These are phyloP conservation scores for Teratosphaeriaceae sp. DNA, from an alignment of 2,329 filamentous ascomycete species.

Conservation along the genomic window DNA sequence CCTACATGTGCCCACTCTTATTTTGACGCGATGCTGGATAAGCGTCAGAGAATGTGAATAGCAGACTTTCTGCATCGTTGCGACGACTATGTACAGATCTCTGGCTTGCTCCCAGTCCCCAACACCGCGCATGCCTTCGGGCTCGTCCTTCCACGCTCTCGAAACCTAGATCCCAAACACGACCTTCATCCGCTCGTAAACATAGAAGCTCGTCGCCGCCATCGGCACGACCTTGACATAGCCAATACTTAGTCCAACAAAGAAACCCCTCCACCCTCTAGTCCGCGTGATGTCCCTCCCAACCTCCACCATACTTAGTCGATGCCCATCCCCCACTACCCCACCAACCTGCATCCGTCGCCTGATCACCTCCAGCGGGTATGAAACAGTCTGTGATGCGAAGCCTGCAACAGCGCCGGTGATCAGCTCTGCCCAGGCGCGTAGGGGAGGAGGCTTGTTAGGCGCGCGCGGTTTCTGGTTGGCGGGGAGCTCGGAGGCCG, in stretches of 20 bases:
- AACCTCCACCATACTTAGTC: slow-evolving; percentile 73
- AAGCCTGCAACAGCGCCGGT: slow-evolving; percentile 82
- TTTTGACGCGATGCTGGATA: too few species aligned
- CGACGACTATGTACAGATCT: too few species aligned
- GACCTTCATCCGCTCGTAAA: slow-evolving; percentile 59
- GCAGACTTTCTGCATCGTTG: too few species aligned
- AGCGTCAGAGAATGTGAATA: too few species aligned
- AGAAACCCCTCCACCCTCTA: slow-evolving; percentile 74
- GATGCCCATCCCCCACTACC: slow-evolving; percentile 81
- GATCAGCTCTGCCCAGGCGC: slow-evolving; percentile 77
- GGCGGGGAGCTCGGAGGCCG: slow-evolving; percentile 44
- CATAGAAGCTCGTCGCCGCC: slow-evolving; percentile 66
- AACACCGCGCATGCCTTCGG: too few species aligned
- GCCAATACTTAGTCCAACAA: slow-evolving; percentile 86
- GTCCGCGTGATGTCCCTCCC: slow-evolving; percentile 67
- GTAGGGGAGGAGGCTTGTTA: slow-evolving; percentile 62
- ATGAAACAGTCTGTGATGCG: slow-evolving; percentile 85
- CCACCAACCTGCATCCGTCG: slow-evolving; percentile 95
- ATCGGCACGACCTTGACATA: slow-evolving; percentile 93
- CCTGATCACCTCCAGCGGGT: slow-evolving; percentile 87
- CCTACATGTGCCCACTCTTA: too few species aligned
- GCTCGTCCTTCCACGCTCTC: too few species aligned
- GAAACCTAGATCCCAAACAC: slow-evolving; percentile 49
- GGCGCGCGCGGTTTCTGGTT: slow-evolving; percentile 32
- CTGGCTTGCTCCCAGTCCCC: too few species aligned